Evolutionary conservation across 1,284 basidiomycete species (phyloP).

Genomic region (Cryptococcus sp.): DNA sequence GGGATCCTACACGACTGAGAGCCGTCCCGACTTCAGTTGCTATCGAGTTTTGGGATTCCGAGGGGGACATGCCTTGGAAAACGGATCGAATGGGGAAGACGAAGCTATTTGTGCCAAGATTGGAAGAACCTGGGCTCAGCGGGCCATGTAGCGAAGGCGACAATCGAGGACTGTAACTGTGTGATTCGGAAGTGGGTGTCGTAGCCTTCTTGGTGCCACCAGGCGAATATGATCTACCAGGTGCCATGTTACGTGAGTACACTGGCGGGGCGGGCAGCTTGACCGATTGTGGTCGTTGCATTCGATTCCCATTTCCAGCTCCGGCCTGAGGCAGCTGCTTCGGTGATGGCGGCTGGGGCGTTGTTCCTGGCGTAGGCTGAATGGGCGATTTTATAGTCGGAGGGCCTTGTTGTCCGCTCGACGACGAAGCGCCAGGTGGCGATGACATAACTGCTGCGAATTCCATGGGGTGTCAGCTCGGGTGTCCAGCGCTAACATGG

Average conservation of each 20-base stretch:
- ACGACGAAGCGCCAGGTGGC: no score
- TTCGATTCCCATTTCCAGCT: neutral
- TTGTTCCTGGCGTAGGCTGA: slow-evolving; percentile 7
- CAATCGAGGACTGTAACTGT: slow-evolving; percentile 5
- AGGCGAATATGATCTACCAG: no score
- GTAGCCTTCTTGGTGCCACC: no score
- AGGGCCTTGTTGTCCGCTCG: neutral
- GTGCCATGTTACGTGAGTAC: neutral
- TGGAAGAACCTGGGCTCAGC: slow-evolving; percentile 21
- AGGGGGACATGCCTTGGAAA: slow-evolving; percentile 28
- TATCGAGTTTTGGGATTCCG: slow-evolving; percentile 11
- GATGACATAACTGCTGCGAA: no score
- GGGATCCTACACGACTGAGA: neutral
- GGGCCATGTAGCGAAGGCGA: slow-evolving; percentile 23
- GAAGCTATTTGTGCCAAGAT: slow-evolving; percentile 29
- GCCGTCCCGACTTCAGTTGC: neutral
- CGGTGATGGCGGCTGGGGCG: slow-evolving; percentile 9
- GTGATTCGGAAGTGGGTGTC: neutral
- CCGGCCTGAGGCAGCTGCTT: neutral
- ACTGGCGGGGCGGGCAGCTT: neutral
- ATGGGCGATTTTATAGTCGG: slow-evolving; percentile 4
- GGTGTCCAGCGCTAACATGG: no score
- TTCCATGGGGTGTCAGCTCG: no score
- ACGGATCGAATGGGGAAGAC: slow-evolving; percentile 51
- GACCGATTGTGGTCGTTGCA: neutral